Percentiles rank a stretch among this genome's conserved stretches.
These are phyloP conservation scores for Psilocybe cubensis DNA, from an alignment of 768 basidiomycete genomes.

Conservation along the genomic window DNA sequence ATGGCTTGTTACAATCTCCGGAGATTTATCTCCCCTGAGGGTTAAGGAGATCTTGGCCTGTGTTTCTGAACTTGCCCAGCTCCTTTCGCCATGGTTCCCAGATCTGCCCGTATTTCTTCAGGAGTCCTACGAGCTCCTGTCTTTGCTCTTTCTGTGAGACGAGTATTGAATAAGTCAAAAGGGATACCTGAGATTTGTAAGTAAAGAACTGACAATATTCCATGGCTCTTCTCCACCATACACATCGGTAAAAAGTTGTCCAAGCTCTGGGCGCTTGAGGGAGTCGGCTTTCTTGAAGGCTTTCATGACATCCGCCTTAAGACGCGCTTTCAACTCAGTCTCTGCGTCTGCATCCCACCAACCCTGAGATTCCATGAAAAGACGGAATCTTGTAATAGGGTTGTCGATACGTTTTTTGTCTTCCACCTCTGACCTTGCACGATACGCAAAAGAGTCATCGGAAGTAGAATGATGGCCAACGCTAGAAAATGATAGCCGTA, in stretches of 20 bases:
- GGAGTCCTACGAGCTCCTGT: conserved; percentile 69
- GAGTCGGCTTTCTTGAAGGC: conserved; percentile 81
- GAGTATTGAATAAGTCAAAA: not conserved
- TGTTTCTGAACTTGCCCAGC: conserved; percentile 73
- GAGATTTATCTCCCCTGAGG: not conserved
- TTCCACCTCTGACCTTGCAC: conserved; percentile 88
- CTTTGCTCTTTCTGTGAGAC: conserved; percentile 77
- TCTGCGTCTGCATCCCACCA: conserved; percentile 89
- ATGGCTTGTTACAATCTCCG: not conserved
- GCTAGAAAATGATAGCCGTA: conserved; percentile 38
- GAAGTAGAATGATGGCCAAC: conserved; percentile 96
- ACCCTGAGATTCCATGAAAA: conserved; percentile 78
- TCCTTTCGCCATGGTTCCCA: conserved; percentile 90
- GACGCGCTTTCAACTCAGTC: conserved; percentile 63
- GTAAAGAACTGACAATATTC: conserved; percentile 68
- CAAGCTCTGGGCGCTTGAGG: conserved; percentile 68
- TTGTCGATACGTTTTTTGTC: conserved; percentile 91
- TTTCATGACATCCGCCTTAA: conserved; percentile 75
- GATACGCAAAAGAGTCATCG: conserved; percentile 95
- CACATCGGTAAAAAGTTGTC: conserved; percentile 84
- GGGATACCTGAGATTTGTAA: conserved; percentile 4
- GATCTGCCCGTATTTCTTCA: conserved; percentile 84
- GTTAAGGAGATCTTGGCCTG: conserved; percentile 61
- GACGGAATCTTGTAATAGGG: conserved; percentile 82
- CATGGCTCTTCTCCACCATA: conserved; percentile 86